Percentiles rank a stretch among this genome's conserved stretches.
Evolutionary conservation across 2,329 filamentous ascomycete species (phyloP).

Genomic region (Paraphaeosphaeria sporulosa): DNA sequence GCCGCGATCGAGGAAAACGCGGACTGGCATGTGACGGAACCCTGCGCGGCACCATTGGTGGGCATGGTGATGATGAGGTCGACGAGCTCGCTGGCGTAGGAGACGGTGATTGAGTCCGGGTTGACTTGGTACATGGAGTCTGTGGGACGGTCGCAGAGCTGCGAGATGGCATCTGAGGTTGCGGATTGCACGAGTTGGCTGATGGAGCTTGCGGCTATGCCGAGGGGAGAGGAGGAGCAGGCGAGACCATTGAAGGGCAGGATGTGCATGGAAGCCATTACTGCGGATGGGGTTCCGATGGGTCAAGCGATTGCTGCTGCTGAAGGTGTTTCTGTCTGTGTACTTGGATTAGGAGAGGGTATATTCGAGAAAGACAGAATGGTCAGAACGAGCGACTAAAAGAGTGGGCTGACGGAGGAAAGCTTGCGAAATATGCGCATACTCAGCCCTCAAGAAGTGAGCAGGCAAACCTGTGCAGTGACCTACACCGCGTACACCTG

Average conservation of each 20-base stretch:
- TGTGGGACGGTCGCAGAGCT: conserved; percentile 1
- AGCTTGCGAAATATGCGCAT: not conserved
- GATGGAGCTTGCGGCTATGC: not conserved
- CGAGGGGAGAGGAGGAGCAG: not conserved
- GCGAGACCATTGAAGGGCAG: not conserved
- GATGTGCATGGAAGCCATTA: not conserved
- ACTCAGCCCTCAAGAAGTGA: not conserved
- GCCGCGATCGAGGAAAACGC: not conserved
- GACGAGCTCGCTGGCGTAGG: not conserved
- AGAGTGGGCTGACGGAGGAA: not conserved
- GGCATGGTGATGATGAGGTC: not conserved
- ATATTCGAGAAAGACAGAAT: not conserved
- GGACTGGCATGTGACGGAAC: not conserved
- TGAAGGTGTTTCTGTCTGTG: not conserved
- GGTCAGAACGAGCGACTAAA: not conserved
- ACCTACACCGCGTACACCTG: not conserved
- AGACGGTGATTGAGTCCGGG: not conserved
- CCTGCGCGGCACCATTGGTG: not conserved
- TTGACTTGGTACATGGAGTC: not conserved
- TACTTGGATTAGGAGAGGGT: not conserved
- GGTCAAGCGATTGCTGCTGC: not conserved
- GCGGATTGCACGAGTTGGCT: not conserved
- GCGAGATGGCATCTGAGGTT: not conserved
- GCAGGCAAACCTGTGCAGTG: not conserved
- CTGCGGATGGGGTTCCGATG: not conserved